Percentiles rank a stretch among this genome's conserved stretches.
Conservation (phyloP, 140 eudicot genomes). For the Anethum foeniculum region DNA sequence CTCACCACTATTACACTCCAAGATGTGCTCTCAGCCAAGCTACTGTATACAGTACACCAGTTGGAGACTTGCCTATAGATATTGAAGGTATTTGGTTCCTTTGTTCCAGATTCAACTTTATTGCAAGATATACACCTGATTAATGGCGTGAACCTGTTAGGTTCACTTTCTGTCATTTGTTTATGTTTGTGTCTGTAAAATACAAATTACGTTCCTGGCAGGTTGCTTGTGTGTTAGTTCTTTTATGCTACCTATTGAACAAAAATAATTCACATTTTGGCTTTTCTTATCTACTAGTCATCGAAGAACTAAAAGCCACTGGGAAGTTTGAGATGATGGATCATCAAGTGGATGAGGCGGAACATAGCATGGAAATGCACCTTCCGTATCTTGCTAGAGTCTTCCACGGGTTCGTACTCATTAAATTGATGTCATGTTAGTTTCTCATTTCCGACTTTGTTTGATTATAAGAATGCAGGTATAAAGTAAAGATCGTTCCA, state of each 20-base stretch:
- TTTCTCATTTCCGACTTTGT: not conserved
- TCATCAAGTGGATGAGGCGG: conserved; percentile 86
- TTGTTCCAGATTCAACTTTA: not conserved
- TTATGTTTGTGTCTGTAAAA: not conserved
- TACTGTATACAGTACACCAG: conserved; percentile 75
- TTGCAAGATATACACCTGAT: not conserved
- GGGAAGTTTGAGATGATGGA: conserved; percentile 93
- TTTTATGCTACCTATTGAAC: not conserved
- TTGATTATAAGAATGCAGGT: conserved; percentile 29
- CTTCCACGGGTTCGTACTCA: conserved; percentile 61
- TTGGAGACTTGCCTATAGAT: conserved; percentile 86
- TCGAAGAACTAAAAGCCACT: conserved; percentile 78
- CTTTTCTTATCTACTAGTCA: conserved; percentile 37
- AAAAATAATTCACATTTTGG: not conserved
- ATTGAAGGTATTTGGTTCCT: conserved; percentile 52
- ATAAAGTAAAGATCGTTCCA: conserved; percentile 74
- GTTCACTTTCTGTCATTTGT: not conserved
- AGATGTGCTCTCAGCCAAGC: conserved; percentile 87
- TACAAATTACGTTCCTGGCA: not conserved
- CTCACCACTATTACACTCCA: conserved; percentile 93
- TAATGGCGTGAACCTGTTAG: not conserved
- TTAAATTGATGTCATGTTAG: not conserved
- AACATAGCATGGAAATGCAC: conserved; percentile 99
- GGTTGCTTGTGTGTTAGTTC: not conserved
- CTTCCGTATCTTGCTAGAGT: conserved; percentile 93